phyloP scores from a whole-genome alignment of 345 rosid genomes.

The Aurinia saxatilis region DNA sequence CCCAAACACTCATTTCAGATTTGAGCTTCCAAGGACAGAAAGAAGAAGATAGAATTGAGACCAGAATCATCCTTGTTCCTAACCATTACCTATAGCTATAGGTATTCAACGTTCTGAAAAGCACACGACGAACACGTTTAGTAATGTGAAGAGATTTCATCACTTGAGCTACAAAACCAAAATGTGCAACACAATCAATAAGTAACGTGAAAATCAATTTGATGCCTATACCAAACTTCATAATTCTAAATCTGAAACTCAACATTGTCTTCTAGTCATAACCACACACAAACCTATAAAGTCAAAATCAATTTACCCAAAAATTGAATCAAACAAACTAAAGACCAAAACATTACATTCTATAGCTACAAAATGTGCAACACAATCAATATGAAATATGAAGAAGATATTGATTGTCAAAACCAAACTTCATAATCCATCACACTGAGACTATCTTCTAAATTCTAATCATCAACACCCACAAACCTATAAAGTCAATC shows the following conservation, averaged over 20 bases:
- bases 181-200: not conserved
- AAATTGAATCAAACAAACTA: too few relatives aligned
- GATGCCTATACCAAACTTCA: too few relatives aligned
- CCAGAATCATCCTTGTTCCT: not conserved
- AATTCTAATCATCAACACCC: not conserved
- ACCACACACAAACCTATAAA: not conserved
- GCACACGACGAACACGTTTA: constrained; percentile 67
- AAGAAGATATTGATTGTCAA: too few relatives aligned
- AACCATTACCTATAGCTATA: constrained; percentile 58
- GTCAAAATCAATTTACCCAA: too few relatives aligned
- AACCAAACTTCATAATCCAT: not conserved
- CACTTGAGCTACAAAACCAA: constrained; percentile 45
- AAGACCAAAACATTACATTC: too few relatives aligned
- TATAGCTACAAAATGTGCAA: too few relatives aligned
- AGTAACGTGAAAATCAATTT: too few relatives aligned
- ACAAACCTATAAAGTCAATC: not conserved
- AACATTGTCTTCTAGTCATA: not conserved
- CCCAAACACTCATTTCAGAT: not conserved
- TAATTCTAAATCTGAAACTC: too few relatives aligned
- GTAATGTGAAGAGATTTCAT: constrained; percentile 75
- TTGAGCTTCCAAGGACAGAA: not conserved
- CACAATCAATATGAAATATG: too few relatives aligned
- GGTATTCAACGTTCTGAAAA: constrained; percentile 82
- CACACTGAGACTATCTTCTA: not conserved
- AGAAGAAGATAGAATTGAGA: not conserved